These are phyloP conservation scores for Helotiales sp. DNA, from an alignment of 2,329 filamentous ascomycete genomes.

Conservation along the genomic window DNA sequence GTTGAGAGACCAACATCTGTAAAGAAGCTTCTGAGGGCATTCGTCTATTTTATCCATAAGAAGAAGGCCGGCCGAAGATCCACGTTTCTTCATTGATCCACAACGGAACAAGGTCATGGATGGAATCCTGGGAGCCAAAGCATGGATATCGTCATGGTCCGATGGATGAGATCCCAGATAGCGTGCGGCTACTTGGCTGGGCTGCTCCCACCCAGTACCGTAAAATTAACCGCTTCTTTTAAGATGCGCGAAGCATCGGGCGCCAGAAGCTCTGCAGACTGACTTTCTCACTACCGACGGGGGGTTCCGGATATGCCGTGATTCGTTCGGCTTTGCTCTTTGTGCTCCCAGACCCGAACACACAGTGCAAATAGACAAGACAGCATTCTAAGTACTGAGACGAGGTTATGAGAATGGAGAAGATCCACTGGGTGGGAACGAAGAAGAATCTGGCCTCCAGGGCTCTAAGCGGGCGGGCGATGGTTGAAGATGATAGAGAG, in stretches of 20 bases:
- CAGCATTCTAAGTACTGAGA: not conserved
- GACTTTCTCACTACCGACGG: constrained; percentile 26
- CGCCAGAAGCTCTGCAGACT: constrained; percentile 6
- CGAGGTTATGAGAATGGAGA: not conserved
- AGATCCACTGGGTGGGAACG: too few relatives aligned
- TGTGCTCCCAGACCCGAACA: not conserved
- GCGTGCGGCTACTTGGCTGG: not conserved
- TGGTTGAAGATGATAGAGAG: too few relatives aligned
- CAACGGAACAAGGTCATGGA: not conserved
- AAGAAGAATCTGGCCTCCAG: too few relatives aligned
- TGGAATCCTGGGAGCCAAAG: not conserved
- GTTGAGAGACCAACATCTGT: not conserved
- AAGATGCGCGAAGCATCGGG: constrained; percentile 17
- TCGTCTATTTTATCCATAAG: constrained; percentile 34
- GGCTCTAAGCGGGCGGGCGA: too few relatives aligned
- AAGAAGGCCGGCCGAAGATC: constrained; percentile 29
- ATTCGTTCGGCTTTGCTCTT: constrained; percentile 13
- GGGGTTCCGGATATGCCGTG: constrained; percentile 20
- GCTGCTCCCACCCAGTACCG: not conserved
- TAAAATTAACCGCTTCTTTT: not conserved
- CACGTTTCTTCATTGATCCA: constrained; percentile 12
- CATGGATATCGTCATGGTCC: not conserved
- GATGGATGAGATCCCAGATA: not conserved
- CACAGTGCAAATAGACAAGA: too few relatives aligned
- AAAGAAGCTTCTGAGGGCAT: constrained; percentile 21